Base-by-base conservation (phyloP, 352 stramenopile species). In the Pythium monospermum region DNA sequence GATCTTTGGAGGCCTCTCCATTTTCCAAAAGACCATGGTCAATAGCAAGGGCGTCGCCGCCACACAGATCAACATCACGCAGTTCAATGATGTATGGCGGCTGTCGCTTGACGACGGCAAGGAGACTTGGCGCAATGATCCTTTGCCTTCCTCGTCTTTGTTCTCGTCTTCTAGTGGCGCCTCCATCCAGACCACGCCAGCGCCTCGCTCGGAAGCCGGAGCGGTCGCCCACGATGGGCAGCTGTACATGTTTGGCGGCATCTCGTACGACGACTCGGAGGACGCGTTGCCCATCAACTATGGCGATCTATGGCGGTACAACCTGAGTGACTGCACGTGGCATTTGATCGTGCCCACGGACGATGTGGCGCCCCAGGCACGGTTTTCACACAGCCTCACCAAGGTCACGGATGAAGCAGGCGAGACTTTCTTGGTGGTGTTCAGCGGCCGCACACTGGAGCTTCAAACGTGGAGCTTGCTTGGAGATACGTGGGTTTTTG, bases 221-320 rank as follows among this genome's bases (percentile, higher is more conserved):
- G 47, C 69, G 1, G 73, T 84, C 2, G 59, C 81, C 23, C 55
- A 82, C 38, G 57, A 76, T 15, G 59, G 79, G 31, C 57, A 68
- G 40, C 59, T 89, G 23, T 71, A 74, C 54, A 60, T 89, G n/a
- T 89, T 83, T 43, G 78, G 78, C 8, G 78, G 78, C 6, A 89
- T 89, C 35, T 59, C 70, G 3, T 89, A 89, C 49, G 76, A 87
- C 25, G 65, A 71, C 18, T 49, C 53, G 23, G 60, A 50, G n/a
- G 52, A 63, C 26, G 49, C 65, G 2, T 18, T 67, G 1, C 73
- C 77, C 4, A 27, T 49, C 4, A 61, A 89, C 58, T 78, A 69
- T 48, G 76, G 74, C 33, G 75, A 89, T 41, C 55, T 89, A 18
- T 89, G 78, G 78, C 61, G 53, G 44, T 89, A 87, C 42, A 59